Conservation (phyloP, 495 filamentous ascomycete genomes). For the Trypethelium eluteriae region DNA sequence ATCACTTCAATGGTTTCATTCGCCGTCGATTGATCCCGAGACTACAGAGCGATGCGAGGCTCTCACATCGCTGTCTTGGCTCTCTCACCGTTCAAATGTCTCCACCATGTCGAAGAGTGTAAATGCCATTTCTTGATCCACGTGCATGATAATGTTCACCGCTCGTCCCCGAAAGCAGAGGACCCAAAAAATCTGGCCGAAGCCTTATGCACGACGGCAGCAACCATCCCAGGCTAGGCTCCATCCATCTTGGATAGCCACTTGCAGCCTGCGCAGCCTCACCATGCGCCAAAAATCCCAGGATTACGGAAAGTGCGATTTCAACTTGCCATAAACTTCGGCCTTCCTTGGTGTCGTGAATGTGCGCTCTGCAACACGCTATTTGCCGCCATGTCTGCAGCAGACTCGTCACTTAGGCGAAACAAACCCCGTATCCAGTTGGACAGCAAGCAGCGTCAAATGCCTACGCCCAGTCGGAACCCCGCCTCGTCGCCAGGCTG, state of each 20-base stretch:
- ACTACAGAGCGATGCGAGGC: too few relatives aligned
- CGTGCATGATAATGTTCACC: background rate
- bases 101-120: background rate
- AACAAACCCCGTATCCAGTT: background rate
- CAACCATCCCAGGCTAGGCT: background rate
- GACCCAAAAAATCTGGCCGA: background rate
- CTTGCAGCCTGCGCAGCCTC: background rate
- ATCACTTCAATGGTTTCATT: too few relatives aligned
- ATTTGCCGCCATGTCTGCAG: background rate
- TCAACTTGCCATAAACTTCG: background rate
- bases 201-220: background rate
- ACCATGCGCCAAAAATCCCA: background rate
- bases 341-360: background rate
- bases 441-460: slow-evolving; percentile 2
- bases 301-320: background rate
- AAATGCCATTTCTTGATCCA: background rate
- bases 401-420: background rate
- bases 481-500: slow-evolving; percentile 1
- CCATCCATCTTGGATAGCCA: background rate
- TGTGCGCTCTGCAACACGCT: background rate
- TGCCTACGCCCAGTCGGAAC: background rate
- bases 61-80: too few relatives aligned
- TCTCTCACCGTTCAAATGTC: too few relatives aligned
- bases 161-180: background rate
- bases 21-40: too few relatives aligned